phyloP scores from a whole-genome alignment of 345 rosid genomes.

The Zanthoxylum bungeanum region DNA sequence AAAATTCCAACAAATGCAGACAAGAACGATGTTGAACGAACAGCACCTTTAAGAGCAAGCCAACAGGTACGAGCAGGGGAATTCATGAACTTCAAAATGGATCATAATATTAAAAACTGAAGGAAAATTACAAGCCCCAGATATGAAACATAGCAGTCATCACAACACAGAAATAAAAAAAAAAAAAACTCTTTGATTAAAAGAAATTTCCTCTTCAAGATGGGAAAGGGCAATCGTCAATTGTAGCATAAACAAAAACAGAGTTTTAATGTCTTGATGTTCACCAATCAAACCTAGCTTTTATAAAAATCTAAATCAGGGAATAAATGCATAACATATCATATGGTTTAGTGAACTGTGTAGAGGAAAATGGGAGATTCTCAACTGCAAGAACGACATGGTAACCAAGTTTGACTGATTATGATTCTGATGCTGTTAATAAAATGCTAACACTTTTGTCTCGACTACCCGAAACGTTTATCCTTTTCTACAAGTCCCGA shows the following conservation, averaged over 20 bases:
- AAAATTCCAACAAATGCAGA: conserved; percentile 98
- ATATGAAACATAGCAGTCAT: neutral
- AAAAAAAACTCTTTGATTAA: neutral
- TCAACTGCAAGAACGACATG: neutral
- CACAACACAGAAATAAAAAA: neutral
- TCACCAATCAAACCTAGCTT: neutral
- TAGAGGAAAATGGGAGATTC: neutral
- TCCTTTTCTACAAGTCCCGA: neutral
- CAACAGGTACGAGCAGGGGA: conserved; percentile 85
- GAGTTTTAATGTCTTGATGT: neutral
- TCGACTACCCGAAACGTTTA: neutral
- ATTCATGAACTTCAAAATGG: conserved; percentile 71
- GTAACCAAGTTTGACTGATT: neutral
- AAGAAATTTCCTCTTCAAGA: neutral
- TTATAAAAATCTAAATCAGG: neutral
- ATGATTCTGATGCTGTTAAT: neutral
- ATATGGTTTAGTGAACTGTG: neutral
- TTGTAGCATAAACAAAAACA: neutral
- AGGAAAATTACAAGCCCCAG: conserved; percentile 7
- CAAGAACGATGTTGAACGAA: conserved; percentile 87
- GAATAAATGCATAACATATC: neutral
- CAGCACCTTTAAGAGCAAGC: conserved; percentile 83
- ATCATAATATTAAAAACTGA: conserved; percentile 19
- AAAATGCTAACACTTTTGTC: neutral
- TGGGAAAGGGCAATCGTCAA: neutral